A percentile compares a stretch with the other conserved stretches of the same genome.
Evolutionary conservation across 176 grass and related monocot genomes (phyloP).

Genomic region (Oryza longistaminata): DNA sequence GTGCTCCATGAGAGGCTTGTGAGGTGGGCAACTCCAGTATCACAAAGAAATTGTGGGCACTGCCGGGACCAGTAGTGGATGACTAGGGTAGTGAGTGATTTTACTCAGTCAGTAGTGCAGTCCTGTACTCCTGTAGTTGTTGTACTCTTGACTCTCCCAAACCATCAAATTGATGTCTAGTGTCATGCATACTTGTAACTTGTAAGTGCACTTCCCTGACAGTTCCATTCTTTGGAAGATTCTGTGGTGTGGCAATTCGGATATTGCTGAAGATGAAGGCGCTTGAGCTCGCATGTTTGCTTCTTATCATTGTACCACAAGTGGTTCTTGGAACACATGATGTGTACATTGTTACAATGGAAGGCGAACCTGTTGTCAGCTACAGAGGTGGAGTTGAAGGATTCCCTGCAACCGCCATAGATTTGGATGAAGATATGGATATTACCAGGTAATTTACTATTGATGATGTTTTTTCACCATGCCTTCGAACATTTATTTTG

Average conservation of each 20-base stretch:
- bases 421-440: constrained; percentile 80
- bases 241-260: background rate
- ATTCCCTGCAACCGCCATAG: constrained; percentile 59
- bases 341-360: constrained; percentile 90
- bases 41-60: constrained; percentile 5
- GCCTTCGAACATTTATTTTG: background rate
- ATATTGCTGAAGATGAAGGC: constrained; percentile 52
- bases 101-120: background rate
- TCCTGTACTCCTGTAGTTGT: background rate
- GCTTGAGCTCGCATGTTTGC: constrained; percentile 39
- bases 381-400: constrained; percentile 77
- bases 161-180: background rate
- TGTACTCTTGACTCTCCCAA: background rate
- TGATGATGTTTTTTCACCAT: background rate
- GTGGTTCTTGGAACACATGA: constrained; percentile 65
- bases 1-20: constrained; percentile 18
- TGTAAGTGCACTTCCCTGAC: constrained; percentile 13
- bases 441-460: constrained; percentile 58
- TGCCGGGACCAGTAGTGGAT: constrained; percentile 7
- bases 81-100: background rate
- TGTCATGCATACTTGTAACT: background rate
- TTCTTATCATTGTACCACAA: constrained; percentile 52
- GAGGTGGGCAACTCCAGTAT: constrained; percentile 28
- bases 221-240: constrained; percentile 19
- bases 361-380: constrained; percentile 85